Percentiles rank a stretch among this genome's conserved stretches.
Evolutionary conservation across 2,329 filamentous ascomycete species (phyloP).

Genomic region (Malbranchea cinnamomea): DNA sequence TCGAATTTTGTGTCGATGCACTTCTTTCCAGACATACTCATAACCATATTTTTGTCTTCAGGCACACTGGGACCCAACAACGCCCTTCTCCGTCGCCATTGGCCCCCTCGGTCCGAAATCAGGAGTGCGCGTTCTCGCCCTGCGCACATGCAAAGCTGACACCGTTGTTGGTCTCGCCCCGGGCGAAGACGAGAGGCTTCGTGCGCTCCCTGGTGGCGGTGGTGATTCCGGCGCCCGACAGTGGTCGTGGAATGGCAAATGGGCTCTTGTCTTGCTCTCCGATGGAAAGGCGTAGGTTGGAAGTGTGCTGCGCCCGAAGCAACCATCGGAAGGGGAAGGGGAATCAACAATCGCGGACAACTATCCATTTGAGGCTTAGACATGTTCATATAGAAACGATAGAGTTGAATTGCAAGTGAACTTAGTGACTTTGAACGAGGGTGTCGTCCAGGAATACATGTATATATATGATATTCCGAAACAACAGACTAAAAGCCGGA

Average conservation of each 20-base stretch:
- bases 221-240: conserved; percentile 56
- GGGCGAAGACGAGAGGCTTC: conserved; percentile 71
- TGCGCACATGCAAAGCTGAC: conserved; percentile 93
- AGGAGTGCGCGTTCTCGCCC: conserved; percentile 67
- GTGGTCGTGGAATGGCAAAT: conserved; percentile 95
- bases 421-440: too few relatives aligned
- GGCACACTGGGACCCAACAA: conserved; percentile 73
- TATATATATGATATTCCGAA: too few relatives aligned
- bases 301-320: neutral
- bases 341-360: too few relatives aligned
- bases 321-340: neutral
- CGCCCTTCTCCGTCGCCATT: conserved; percentile 69
- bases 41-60: too few relatives aligned
- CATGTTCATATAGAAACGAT: too few relatives aligned
- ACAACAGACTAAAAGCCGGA: too few relatives aligned
- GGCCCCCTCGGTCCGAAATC: conserved; percentile 72
- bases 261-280: conserved; percentile 82
- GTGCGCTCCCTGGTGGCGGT: conserved; percentile 51
- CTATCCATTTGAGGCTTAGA: too few relatives aligned
- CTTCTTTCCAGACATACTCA: too few relatives aligned
- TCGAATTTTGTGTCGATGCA: too few relatives aligned
- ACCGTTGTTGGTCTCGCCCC: conserved; percentile 76
- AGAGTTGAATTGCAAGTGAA: too few relatives aligned
- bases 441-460: too few relatives aligned
- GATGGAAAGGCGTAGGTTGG: conserved; percentile 45